These are phyloP conservation scores for Stephania japonica DNA, from an alignment of 164 flowering plant genomes.

Conservation along the genomic window DNA sequence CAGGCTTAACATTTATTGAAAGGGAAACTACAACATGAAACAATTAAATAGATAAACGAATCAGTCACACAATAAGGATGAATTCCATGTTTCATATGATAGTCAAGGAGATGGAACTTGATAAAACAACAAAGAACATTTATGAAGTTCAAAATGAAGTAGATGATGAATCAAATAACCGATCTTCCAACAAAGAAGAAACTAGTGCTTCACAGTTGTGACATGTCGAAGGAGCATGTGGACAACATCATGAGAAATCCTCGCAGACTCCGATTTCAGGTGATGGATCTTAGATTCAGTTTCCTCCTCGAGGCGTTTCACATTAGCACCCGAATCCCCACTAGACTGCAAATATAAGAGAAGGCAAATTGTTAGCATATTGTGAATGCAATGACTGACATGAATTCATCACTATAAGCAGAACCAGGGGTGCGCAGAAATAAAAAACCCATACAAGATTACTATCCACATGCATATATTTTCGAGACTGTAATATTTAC, in stretches of 20 bases:
- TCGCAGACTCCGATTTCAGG: constrained; percentile 51
- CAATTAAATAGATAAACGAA: not conserved
- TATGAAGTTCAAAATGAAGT: not conserved
- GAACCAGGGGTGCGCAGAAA: not conserved
- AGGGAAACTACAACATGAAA: too few species aligned
- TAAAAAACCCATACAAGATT: not conserved
- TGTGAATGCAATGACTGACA: not conserved
- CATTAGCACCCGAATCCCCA: constrained; percentile 90
- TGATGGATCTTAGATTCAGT: constrained; percentile 60
- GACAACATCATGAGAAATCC: constrained; percentile 65
- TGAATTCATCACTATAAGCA: not conserved
- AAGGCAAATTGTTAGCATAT: not conserved
- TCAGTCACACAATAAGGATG: not conserved
- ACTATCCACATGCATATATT: not conserved
- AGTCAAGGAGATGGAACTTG: not conserved
- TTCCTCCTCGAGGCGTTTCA: constrained; percentile 82
- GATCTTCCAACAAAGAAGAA: not conserved
- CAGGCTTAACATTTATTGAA: not conserved
- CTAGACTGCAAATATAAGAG: constrained; percentile 48
- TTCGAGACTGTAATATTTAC: constrained; percentile 17
- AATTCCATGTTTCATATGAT: not conserved
- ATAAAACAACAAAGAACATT: not conserved
- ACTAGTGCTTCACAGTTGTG: constrained; percentile 66
- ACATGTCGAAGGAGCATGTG: constrained; percentile 77
- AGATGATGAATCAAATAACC: not conserved